A percentile compares a stretch with the other conserved stretches of the same genome.
Evolutionary conservation across 352 stramenopile species (phyloP).

Genomic region (Phytopythium aichiense): DNA sequence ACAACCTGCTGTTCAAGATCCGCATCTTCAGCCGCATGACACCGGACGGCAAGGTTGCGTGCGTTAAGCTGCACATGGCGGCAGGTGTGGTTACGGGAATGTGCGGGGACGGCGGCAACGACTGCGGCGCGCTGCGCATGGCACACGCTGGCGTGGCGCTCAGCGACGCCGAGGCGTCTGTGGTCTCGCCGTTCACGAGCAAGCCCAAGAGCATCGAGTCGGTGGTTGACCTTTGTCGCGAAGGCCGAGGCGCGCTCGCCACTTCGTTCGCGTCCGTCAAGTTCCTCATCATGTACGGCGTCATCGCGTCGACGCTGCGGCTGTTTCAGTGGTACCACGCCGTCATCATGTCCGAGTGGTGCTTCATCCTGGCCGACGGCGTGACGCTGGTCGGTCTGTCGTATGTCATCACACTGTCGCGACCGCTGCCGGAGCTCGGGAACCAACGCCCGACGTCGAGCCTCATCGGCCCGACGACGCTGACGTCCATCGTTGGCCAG

Average conservation of each 20-base stretch:
- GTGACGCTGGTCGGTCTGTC: constrained; percentile 59
- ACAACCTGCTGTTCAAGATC: constrained; percentile 32
- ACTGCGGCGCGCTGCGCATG: constrained; percentile 73
- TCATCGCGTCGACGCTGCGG: constrained; percentile 58
- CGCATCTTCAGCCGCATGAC: constrained; percentile 55
- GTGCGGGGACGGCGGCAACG: constrained; percentile 68
- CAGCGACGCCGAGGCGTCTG: constrained; percentile 66
- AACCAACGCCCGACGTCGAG: constrained; percentile 47
- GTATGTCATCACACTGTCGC: constrained; percentile 58
- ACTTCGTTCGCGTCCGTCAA: constrained; percentile 83
- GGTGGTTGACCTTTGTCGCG: constrained; percentile 72
- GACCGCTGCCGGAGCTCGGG: constrained; percentile 26
- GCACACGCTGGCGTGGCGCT: constrained; percentile 79
- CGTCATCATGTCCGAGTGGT: constrained; percentile 64
- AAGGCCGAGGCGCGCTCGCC: constrained; percentile 76
- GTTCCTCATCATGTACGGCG: constrained; percentile 87
- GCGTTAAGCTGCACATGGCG: constrained; percentile 36
- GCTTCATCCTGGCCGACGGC: constrained; percentile 65
- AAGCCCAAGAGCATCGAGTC: constrained; percentile 71
- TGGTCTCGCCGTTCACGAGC: constrained; percentile 86
- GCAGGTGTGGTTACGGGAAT: constrained; percentile 41
- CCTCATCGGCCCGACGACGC: constrained; percentile 47
- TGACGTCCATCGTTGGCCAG: constrained; percentile 40
- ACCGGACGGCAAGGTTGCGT: constrained; percentile 34
- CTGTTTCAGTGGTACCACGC: constrained; percentile 62